Conservation (phyloP, 2,329 filamentous ascomycete genomes). For the Dactylellina drechsleri region DNA sequence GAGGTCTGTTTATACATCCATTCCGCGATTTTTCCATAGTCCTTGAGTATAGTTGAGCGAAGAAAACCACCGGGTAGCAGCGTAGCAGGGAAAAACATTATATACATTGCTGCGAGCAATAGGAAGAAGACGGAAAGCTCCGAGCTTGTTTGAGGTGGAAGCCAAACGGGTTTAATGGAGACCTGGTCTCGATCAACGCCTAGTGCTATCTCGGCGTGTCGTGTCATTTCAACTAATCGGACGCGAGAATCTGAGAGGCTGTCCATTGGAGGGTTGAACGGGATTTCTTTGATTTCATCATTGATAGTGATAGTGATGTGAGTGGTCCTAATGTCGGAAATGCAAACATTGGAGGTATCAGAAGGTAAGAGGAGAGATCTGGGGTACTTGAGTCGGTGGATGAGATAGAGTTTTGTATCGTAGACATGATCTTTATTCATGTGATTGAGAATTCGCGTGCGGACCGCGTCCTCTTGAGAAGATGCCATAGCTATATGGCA, state of each 20-base stretch:
- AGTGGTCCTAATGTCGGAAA: conserved; percentile 50
- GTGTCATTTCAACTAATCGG: conserved; percentile 45
- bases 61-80: conserved; percentile 32
- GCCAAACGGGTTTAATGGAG: conserved; percentile 31
- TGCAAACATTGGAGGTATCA: conserved; percentile 12
- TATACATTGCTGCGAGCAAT: conserved; percentile 12
- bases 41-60: conserved; percentile 30
- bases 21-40: conserved; percentile 26
- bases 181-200: conserved; percentile 42
- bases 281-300: conserved; percentile 32
- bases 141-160: conserved; percentile 13
- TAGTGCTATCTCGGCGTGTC: conserved; percentile 32
- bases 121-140: conserved; percentile 14
- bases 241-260: conserved; percentile 44
- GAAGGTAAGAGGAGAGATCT: conserved; percentile 42
- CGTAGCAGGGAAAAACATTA: conserved; percentile 42
- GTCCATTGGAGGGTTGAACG: conserved; percentile 39
- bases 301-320: conserved; percentile 40
- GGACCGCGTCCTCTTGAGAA: conserved; percentile 36
- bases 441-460: conserved; percentile 47
- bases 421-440: conserved; percentile 54
- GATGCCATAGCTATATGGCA: conserved; percentile 26
- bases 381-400: conserved; percentile 41
- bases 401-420: conserved; percentile 50
- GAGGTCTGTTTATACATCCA: conserved; percentile 20